phyloP scores from a whole-genome alignment of 2,329 filamentous ascomycete species.

The Westerdykella ornata region DNA sequence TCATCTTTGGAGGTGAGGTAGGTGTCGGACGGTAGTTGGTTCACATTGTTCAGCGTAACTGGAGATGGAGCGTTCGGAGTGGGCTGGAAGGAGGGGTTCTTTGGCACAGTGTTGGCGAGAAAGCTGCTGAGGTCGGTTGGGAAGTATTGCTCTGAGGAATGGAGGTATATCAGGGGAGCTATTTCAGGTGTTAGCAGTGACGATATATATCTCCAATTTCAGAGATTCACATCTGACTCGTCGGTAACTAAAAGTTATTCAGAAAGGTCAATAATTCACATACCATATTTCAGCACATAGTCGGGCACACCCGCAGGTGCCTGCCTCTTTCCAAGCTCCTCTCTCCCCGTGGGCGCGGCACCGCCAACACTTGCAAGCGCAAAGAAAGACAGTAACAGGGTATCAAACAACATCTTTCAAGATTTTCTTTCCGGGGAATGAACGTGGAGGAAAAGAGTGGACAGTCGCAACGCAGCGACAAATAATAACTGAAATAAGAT shows the following conservation, averaged over 20 bases:
- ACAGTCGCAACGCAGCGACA: too few relatives aligned
- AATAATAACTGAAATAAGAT: too few relatives aligned
- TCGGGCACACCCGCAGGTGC: slow-evolving; percentile 26
- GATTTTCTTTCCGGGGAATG: too few relatives aligned
- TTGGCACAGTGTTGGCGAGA: slow-evolving; percentile 37
- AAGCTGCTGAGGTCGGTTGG: slow-evolving; percentile 42
- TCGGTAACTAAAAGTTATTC: neutral
- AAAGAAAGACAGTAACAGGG: too few relatives aligned
- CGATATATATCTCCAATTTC: too few relatives aligned
- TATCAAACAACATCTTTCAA: too few relatives aligned
- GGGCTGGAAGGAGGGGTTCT: slow-evolving; percentile 27
- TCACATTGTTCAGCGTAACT: slow-evolving; percentile 40
- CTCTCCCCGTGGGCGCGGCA: slow-evolving; percentile 16
- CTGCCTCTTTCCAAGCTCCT: slow-evolving; percentile 18
- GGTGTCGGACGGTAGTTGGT: slow-evolving; percentile 38
- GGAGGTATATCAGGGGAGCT: slow-evolving; percentile 44
- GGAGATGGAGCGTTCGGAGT: slow-evolving; percentile 32
- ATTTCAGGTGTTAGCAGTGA: neutral
- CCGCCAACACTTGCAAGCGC: slow-evolving; percentile 4
- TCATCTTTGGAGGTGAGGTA: slow-evolving; percentile 44
- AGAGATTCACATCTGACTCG: neutral
- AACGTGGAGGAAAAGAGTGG: too few relatives aligned
- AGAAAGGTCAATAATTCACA: slow-evolving; percentile 2
- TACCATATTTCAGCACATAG: slow-evolving; percentile 37
- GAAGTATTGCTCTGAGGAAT: slow-evolving; percentile 39